A percentile compares a stretch with the other conserved stretches of the same genome.
These are phyloP conservation scores for Mycena olivaceomarginata DNA, from an alignment of 768 basidiomycete genomes.

Conservation along the genomic window DNA sequence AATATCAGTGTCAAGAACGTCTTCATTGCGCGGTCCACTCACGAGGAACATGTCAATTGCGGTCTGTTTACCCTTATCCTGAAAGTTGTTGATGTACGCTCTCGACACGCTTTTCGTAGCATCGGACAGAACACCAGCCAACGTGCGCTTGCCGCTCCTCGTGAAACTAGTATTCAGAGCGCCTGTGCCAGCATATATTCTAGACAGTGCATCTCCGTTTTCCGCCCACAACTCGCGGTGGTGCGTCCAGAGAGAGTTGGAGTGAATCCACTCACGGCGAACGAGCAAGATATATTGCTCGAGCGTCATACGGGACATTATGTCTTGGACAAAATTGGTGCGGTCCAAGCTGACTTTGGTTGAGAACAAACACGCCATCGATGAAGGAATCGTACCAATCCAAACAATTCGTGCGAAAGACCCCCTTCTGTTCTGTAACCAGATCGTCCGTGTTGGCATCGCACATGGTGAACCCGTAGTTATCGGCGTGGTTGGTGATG, in stretches of 20 bases:
- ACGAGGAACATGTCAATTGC: constrained; percentile 98
- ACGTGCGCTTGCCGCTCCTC: constrained; percentile 93
- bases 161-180: constrained; percentile 98
- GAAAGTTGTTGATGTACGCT: constrained; percentile 98
- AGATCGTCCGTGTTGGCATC: constrained; percentile 79
- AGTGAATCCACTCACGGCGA: constrained; percentile 84
- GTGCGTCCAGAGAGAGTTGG: constrained; percentile 84
- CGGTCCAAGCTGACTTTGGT: constrained; percentile 84
- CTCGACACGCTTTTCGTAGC: constrained; percentile 97
- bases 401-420: constrained; percentile 96
- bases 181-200: constrained; percentile 95
- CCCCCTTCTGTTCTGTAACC: constrained; percentile 93
- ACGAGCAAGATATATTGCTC: constrained; percentile 90
- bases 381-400: constrained; percentile 82
- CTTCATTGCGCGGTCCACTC: constrained; percentile 48
- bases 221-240: constrained; percentile 98
- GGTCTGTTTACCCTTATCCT: constrained; percentile 94
- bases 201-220: constrained; percentile 94
- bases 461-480: constrained; percentile 91
- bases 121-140: constrained; percentile 94
- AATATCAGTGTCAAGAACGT: constrained; percentile 10
- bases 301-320: constrained; percentile 87
- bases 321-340: constrained; percentile 98
- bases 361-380: not conserved
- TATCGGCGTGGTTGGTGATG: constrained; percentile 80